Evolutionary conservation across 768 basidiomycete genomes (phyloP).

Genomic region (Dictyophora rubrovolvata): DNA sequence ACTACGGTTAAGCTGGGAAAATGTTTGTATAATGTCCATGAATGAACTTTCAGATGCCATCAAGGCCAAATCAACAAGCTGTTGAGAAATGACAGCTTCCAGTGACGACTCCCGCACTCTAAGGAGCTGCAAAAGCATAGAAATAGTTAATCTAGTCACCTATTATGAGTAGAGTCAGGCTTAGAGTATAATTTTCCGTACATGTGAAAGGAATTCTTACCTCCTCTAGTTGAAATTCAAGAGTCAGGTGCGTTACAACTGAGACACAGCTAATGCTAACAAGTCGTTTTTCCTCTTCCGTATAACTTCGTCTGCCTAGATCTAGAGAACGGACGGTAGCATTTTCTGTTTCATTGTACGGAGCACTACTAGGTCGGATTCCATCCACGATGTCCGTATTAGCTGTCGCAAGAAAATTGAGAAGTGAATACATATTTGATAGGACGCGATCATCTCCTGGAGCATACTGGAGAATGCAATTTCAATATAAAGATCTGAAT

Average conservation of each 20-base stretch:
- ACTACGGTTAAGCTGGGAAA: constrained; percentile 75
- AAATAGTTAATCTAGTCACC: constrained; percentile 81
- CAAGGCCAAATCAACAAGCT: constrained; percentile 82
- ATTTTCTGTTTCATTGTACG: constrained; percentile 30
- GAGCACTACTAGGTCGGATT: constrained; percentile 37
- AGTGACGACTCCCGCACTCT: constrained; percentile 78
- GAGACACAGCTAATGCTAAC: constrained; percentile 88
- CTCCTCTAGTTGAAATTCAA: constrained; percentile 82
- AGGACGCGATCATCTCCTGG: constrained; percentile 83
- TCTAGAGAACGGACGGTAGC: constrained; percentile 49
- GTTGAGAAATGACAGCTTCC: constrained; percentile 86
- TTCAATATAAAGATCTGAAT: background rate
- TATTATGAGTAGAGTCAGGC: constrained; percentile 17
- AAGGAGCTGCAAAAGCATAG: constrained; percentile 85
- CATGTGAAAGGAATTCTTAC: constrained; percentile 26
- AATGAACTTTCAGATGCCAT: constrained; percentile 69
- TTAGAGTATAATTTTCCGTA: background rate
- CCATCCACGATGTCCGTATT: constrained; percentile 50
- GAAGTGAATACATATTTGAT: constrained; percentile 93
- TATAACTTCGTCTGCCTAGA: constrained; percentile 50
- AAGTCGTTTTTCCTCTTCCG: constrained; percentile 76
- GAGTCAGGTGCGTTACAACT: constrained; percentile 75
- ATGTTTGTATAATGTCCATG: constrained; percentile 71
- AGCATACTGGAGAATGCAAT: constrained; percentile 23
- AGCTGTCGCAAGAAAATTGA: constrained; percentile 83